A percentile compares a stretch with the other conserved stretches of the same genome.
Evolutionary conservation across 768 basidiomycete genomes (phyloP).

Genomic region (Leucosporidium creatinivorum): DNA sequence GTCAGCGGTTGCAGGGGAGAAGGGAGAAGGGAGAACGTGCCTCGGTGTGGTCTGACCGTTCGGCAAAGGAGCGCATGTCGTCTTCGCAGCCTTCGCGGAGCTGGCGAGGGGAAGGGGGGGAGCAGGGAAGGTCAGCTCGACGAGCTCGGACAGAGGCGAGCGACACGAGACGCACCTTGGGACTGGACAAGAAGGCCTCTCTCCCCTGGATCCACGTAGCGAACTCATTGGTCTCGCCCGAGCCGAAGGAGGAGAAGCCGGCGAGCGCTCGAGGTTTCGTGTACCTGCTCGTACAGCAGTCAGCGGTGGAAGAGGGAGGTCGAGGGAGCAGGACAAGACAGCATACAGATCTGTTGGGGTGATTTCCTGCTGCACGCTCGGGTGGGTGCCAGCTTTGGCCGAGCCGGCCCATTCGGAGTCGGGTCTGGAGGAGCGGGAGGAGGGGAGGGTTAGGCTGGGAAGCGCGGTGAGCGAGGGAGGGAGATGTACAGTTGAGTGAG

Average conservation of each 20-base stretch:
- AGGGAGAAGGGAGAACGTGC: neutral
- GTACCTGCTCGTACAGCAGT: too few relatives aligned
- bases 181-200: conserved; percentile 5
- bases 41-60: conserved; percentile 22
- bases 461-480: neutral
- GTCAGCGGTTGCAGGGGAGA: neutral
- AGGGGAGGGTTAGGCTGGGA: too few relatives aligned
- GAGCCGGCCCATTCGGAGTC: conserved; percentile 2
- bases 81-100: conserved; percentile 21
- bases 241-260: conserved; percentile 11
- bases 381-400: too few relatives aligned
- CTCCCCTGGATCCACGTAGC: conserved; percentile 25
- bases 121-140: too few relatives aligned
- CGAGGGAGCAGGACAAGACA: too few relatives aligned
- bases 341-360: too few relatives aligned
- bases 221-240: conserved; percentile 26
- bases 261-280: too few relatives aligned
- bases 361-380: too few relatives aligned
- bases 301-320: too few relatives aligned
- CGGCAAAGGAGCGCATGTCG: conserved; percentile 20
- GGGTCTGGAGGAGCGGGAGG: neutral
- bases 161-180: neutral
- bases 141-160: neutral
- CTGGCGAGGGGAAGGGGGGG: neutral
- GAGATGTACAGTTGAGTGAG: neutral